These are phyloP conservation scores for Galeopsis tetrahit DNA, from an alignment of 257 asterid genomes.

Conservation along the genomic window DNA sequence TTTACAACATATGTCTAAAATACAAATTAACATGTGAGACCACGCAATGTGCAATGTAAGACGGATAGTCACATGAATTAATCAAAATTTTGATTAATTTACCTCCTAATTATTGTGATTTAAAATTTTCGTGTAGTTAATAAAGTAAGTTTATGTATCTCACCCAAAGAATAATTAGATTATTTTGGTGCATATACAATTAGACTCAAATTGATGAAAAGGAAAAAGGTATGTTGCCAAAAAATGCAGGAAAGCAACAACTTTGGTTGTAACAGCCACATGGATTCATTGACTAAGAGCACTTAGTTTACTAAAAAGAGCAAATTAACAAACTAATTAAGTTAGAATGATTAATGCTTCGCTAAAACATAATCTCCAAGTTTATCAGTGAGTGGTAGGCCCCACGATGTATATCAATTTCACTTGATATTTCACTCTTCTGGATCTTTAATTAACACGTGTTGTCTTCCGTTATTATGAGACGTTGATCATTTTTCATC, in stretches of 20 bases:
- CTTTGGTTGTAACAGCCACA: slow-evolving; percentile 38
- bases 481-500: too few species aligned
- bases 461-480: too few species aligned
- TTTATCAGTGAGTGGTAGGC: slow-evolving; percentile 30
- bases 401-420: neutral
- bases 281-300: slow-evolving; percentile 28
- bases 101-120: neutral
- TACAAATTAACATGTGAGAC: neutral
- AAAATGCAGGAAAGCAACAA: slow-evolving; percentile 26
- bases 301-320: slow-evolving; percentile 25
- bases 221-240: slow-evolving; percentile 1
- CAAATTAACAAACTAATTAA: slow-evolving; percentile 10
- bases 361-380: slow-evolving; percentile 14
- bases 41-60: neutral
- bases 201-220: neutral
- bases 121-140: neutral
- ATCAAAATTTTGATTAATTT: neutral
- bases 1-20: neutral
- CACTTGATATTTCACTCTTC: too few species aligned
- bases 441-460: too few species aligned
- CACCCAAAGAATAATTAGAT: neutral
- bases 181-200: neutral
- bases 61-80: neutral
- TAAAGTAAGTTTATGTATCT: neutral
- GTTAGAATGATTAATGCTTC: slow-evolving; percentile 21